Conservation (phyloP, 371 early-diverging fungal genomes). For the Mortierella sp. region DNA sequence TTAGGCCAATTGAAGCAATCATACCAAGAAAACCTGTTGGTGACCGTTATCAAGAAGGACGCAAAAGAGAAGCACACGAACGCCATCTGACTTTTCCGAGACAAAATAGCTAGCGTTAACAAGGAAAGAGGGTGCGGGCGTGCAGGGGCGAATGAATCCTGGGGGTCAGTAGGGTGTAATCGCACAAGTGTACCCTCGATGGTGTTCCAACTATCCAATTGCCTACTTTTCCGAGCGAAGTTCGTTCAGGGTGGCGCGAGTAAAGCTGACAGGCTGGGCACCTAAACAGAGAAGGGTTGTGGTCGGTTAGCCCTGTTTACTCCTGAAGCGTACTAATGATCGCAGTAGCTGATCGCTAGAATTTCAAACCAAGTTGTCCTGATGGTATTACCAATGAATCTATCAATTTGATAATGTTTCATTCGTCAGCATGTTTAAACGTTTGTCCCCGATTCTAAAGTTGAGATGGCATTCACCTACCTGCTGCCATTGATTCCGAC, state of each 20-base stretch:
- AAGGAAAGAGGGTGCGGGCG: not conserved
- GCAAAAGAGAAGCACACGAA: conserved; percentile 87
- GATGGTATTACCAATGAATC: conserved; percentile 37
- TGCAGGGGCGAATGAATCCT: too few relatives aligned
- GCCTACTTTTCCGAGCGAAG: conserved; percentile 82
- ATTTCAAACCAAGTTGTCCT: not conserved
- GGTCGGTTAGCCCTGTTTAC: not conserved
- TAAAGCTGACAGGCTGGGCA: conserved; percentile 96
- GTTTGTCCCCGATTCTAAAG: not conserved
- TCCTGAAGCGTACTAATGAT: conserved; percentile 12
- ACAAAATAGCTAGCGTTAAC: conserved; percentile 84
- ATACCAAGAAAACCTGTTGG: conserved; percentile 77
- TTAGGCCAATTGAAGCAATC: conserved; percentile 3
- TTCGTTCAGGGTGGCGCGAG: conserved; percentile 72
- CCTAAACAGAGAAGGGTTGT: conserved; percentile 64
- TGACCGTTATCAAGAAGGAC: conserved; percentile 58
- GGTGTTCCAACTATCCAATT: not conserved
- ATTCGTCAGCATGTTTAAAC: not conserved
- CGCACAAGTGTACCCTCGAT: not conserved
- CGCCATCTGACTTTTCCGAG: conserved; percentile 98
- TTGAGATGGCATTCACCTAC: conserved; percentile 19
- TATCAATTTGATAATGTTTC: conserved; percentile 19
- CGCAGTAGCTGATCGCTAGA: not conserved
- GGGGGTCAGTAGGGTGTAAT: not conserved
- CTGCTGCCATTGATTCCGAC: conserved; percentile 45